Conservation (phyloP, 768 basidiomycete genomes). For the Tricholoma matsutake region DNA sequence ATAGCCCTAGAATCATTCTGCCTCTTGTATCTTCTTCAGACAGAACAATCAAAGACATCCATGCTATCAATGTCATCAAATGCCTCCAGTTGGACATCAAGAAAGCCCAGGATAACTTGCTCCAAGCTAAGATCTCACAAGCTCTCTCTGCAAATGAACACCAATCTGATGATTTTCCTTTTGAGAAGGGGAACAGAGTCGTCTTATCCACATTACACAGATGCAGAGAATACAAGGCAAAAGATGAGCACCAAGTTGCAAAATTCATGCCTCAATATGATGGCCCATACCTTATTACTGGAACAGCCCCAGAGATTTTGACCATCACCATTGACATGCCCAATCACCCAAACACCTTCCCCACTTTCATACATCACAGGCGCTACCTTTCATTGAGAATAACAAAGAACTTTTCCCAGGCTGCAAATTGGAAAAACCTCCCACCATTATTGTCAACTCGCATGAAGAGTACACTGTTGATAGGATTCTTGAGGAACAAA, state of each 20-base stretch:
- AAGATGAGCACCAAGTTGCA: constrained; percentile 21
- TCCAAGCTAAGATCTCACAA: constrained; percentile 19
- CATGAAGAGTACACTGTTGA: not conserved
- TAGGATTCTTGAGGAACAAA: not conserved
- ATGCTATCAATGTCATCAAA: constrained; percentile 5
- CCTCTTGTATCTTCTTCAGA: not conserved
- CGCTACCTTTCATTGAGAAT: constrained; percentile 25
- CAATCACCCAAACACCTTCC: constrained; percentile 27
- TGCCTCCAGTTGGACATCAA: not conserved
- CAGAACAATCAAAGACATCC: constrained; percentile 1
- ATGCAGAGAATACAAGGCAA: constrained; percentile 16
- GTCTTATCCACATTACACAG: constrained; percentile 26
- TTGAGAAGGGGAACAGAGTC: constrained; percentile 19
- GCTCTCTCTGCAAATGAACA: constrained; percentile 15
- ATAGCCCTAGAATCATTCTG: not conserved
- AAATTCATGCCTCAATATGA: constrained; percentile 38
- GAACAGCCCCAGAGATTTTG: not conserved
- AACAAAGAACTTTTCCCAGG: constrained; percentile 28
- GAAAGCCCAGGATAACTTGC: constrained; percentile 14
- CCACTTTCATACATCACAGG: constrained; percentile 25
- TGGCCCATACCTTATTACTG: constrained; percentile 23
- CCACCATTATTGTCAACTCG: constrained; percentile 13
- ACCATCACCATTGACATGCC: constrained; percentile 5
- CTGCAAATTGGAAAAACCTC: constrained; percentile 12
- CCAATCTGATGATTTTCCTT: not conserved